A percentile compares a stretch with the other conserved stretches of the same genome.
phyloP scores from a whole-genome alignment of 305 asterid genomes.

The Fraxinus floribunda region DNA sequence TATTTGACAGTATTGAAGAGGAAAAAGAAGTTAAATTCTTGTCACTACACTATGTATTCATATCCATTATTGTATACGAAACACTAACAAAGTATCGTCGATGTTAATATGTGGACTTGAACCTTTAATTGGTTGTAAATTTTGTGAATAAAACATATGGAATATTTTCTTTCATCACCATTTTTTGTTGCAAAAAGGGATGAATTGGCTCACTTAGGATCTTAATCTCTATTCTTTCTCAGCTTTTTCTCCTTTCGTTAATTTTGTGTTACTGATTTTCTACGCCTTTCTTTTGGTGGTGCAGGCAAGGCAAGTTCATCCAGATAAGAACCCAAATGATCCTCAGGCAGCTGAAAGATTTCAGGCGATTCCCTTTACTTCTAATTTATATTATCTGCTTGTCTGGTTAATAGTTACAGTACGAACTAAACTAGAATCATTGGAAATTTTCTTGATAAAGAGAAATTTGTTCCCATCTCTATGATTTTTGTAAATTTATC shows the following conservation, averaged over 20 bases:
- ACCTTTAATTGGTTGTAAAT: neutral
- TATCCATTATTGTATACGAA: neutral
- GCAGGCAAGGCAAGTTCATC: conserved; percentile 94
- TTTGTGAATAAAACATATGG: neutral
- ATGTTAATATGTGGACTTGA: neutral
- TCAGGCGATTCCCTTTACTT: conserved; percentile 51
- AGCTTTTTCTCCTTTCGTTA: neutral
- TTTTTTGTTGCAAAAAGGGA: neutral
- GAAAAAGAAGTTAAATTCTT: neutral
- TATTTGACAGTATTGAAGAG: neutral
- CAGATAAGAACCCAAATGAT: conserved; percentile 82
- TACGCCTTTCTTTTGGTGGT: conserved; percentile 11
- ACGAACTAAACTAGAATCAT: neutral
- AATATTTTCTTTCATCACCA: neutral
- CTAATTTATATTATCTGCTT: neutral
- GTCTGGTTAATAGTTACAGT: neutral
- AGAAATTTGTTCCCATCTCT: neutral
- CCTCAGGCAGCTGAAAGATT: conserved; percentile 83
- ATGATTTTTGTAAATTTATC: neutral
- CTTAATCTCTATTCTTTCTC: neutral
- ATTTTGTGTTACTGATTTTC: neutral
- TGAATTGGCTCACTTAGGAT: neutral
- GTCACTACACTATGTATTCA: neutral
- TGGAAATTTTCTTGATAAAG: neutral
- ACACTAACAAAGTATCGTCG: neutral